Evolutionary conservation across 2,329 filamentous ascomycete species (phyloP), one percentile per base, ranked within the genome.

Genomic region (Sarocladium kiliense): DNA sequence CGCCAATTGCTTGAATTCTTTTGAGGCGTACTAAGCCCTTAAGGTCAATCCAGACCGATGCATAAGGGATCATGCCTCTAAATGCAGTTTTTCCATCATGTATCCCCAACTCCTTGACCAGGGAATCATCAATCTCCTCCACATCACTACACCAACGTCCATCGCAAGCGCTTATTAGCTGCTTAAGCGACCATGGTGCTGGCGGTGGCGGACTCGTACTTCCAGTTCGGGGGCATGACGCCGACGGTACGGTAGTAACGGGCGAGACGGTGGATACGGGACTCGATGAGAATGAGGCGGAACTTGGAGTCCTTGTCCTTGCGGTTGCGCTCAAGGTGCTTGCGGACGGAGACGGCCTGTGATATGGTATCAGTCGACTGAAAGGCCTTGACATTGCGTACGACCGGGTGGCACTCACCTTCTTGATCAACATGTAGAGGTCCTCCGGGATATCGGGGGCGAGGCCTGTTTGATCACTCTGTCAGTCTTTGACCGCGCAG

Each of bases 271-370:
- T 99, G 94, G 80, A 99, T 97, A 80, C 95, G 91, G 75, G 94
- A 97, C 86, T 99, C 94, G 80, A 99, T 96, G 69, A 99, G 89
- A 93, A 99, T 99, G 65, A 99, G 90, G 75, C 94, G 93, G 90
- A 99, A 99, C 86, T 99, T 99, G 84, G 88, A 90, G 85, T 99
- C 94, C 85, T 91, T 96, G 86, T 99, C 94, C 87, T 99, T 99
- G 81, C 94, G 93, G 88, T 99, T 99, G 80, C 91, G 91, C 87
- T 97, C 91, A 67, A 99, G 91, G 82, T 99, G 95, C 90, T 99
- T 99, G 82, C 94, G 93, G 82, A 99, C 94, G 74, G 92, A 88
- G 69, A 97, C 92, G 69, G 92, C 92, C 91, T 94, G 60, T 32
- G 34, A 34, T 57, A 45, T 58, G 41, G 16, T 44, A 21, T 37